phyloP scores from a whole-genome alignment of 2,329 filamentous ascomycete species.

The Alternaria sp. region DNA sequence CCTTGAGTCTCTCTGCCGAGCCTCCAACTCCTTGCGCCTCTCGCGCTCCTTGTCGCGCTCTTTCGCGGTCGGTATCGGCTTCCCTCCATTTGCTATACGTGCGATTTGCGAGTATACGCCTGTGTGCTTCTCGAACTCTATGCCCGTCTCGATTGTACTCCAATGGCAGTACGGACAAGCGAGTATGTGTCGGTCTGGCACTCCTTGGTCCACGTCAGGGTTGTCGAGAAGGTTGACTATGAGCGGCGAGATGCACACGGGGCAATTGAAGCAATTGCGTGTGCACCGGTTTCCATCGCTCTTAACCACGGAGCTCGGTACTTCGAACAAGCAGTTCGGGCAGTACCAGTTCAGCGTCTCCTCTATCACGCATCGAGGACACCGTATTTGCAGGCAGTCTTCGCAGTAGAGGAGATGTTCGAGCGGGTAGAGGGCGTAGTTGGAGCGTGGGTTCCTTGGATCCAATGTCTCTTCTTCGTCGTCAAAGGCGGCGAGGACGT shows the following conservation, averaged over 20 bases:
- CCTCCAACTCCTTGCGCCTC: slow-evolving; percentile 41
- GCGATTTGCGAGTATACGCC: slow-evolving; percentile 83
- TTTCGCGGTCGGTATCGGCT: slow-evolving; percentile 49
- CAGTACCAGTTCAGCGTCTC: slow-evolving; percentile 97
- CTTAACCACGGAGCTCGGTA: slow-evolving; percentile 89
- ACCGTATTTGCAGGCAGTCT: slow-evolving; percentile 95
- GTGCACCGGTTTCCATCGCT: slow-evolving; percentile 95
- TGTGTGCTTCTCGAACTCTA: slow-evolving; percentile 88
- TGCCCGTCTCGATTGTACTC: slow-evolving; percentile 86
- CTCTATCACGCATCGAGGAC: slow-evolving; percentile 87
- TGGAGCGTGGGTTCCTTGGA: slow-evolving; percentile 80
- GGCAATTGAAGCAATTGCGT: slow-evolving; percentile 94
- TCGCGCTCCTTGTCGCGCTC: slow-evolving; percentile 50
- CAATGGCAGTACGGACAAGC: slow-evolving; percentile 92
- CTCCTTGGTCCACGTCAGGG: slow-evolving; percentile 27
- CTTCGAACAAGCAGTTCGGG: slow-evolving; percentile 93
- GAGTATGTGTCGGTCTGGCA: slow-evolving; percentile 72
- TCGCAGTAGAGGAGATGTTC: slow-evolving; percentile 96
- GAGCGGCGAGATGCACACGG: slow-evolving; percentile 82
- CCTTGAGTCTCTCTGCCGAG: slow-evolving; percentile 24
- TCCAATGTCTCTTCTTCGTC: slow-evolving; percentile 85
- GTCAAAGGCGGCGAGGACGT: slow-evolving; percentile 55
- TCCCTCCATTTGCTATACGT: slow-evolving; percentile 65
- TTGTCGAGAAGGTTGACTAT: slow-evolving; percentile 74
- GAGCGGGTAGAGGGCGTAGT: slow-evolving; percentile 90